Evolutionary conservation across 148 eudicot genomes (phyloP).

Genomic region (Fallopia convolvulus): DNA sequence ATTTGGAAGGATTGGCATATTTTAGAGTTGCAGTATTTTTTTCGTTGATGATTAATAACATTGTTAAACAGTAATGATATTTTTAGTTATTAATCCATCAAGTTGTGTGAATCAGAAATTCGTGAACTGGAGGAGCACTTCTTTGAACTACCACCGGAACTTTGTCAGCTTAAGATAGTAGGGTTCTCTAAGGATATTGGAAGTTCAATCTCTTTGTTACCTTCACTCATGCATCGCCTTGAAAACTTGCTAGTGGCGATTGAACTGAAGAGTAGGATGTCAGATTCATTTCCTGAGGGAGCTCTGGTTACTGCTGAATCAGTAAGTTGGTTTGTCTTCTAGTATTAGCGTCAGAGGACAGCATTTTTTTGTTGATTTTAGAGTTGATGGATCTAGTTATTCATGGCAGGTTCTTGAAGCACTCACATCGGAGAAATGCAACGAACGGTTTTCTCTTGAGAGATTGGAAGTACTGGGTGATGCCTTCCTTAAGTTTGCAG

Average conservation of each 20-base stretch:
- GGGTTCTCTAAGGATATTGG: conserved; percentile 92
- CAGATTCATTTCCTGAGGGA: conserved; percentile 75
- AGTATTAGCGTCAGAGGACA: not conserved
- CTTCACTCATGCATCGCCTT: conserved; percentile 85
- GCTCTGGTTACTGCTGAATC: conserved; percentile 43
- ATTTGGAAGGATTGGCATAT: not conserved
- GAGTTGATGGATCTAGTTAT: not conserved
- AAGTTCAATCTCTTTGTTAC: conserved; percentile 85
- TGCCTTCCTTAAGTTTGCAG: conserved; percentile 93
- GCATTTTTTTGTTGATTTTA: not conserved
- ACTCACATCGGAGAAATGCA: conserved; percentile 82
- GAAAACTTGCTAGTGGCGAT: conserved; percentile 89
- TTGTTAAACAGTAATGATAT: not conserved
- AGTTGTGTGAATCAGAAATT: conserved; percentile 33
- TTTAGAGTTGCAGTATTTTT: not conserved
- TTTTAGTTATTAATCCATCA: not conserved
- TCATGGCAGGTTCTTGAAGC: conserved; percentile 84
- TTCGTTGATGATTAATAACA: not conserved
- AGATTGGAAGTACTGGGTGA: conserved; percentile 98
- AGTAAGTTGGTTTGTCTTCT: conserved; percentile 29
- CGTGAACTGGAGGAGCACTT: conserved; percentile 82
- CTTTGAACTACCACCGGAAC: conserved; percentile 85
- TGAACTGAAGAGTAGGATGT: conserved; percentile 61
- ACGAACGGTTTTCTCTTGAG: conserved; percentile 79
- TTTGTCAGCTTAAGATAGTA: conserved; percentile 73